Base-by-base conservation (phyloP, 1,284 basidiomycete genomes). In the Boletus sp. region DNA sequence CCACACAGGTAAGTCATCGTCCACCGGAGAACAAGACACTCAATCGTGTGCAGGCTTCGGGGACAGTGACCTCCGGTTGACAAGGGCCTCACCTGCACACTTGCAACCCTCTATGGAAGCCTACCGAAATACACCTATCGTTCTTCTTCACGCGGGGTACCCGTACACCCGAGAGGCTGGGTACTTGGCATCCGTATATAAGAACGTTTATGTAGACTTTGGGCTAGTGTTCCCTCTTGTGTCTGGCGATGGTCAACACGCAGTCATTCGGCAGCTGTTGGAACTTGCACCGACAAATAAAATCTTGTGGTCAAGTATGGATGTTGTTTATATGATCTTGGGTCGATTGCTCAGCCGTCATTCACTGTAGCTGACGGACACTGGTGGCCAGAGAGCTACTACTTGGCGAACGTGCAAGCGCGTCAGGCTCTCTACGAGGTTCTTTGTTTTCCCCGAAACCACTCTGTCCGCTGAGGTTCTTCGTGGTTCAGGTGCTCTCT, bases 331-430 rank as follows among this genome's bases (percentile, higher is more conserved):
- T 49, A 23, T 38, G 7, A 1, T 40, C n/a, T 52, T 14, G 10
- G 13, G 44, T 33, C 21, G 52, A 40, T 30, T 17, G 35, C 59
- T 64, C 16, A 69, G 17, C 2, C 28, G 23, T 64, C 51, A 56
- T 43, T 61, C 33, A 52, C 55, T 52, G 25, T 52, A 90, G 88
- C 86, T 27, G 90, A 92, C 64, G 90, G 87, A 21, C 87, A 89
- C 69, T 91, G 85, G 81, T 90, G 87, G 84, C 90, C 90, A 6
- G 90, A 92, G 69, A 81, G 83, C 0, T 93, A 82, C 67, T 91
- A 90, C 68, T 76, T 92, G 14, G 88, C 84, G 2, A 80, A 79
- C 4, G 55, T 83, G 2, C 90, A 92, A 73, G 83, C 86, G 3
- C 80, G 90, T 33, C 73, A 84, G 54, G 85, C 80, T 0, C 73